phyloP scores from a whole-genome alignment of 1,284 basidiomycete genomes.

The Golubevia sp. region DNA sequence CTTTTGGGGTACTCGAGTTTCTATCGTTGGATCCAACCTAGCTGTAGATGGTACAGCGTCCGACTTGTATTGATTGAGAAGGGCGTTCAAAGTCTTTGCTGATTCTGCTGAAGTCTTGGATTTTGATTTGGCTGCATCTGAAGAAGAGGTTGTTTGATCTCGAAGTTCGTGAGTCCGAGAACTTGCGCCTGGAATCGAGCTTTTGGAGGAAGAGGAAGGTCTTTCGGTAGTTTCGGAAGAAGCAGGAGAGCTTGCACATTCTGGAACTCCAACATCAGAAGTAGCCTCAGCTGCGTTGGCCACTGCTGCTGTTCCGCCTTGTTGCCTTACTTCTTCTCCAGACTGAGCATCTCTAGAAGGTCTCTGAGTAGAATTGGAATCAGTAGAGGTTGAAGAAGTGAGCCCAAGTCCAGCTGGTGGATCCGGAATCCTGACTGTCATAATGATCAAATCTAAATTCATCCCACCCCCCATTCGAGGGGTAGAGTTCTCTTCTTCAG shows the following conservation, averaged over 20 bases:
- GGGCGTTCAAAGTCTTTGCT: slow-evolving; percentile 38
- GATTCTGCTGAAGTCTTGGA: too few species aligned
- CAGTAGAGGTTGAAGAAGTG: not conserved
- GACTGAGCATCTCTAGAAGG: slow-evolving; percentile 1
- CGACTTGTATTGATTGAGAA: slow-evolving; percentile 50
- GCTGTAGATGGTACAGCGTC: slow-evolving; percentile 39
- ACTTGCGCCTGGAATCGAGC: not conserved
- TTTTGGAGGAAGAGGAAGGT: not conserved
- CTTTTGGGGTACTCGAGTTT: slow-evolving; percentile 24
- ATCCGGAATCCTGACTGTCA: slow-evolving; percentile 37
- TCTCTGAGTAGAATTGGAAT: slow-evolving; percentile 2
- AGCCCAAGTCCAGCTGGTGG: slow-evolving; percentile 12
- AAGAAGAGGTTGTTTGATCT: not conserved
- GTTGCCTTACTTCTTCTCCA: slow-evolving; percentile 4
- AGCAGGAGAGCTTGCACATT: not conserved
- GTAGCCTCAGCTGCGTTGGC: slow-evolving; percentile 33
- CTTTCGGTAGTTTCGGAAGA: not conserved
- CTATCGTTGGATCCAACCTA: slow-evolving; percentile 40
- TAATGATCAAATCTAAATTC: slow-evolving; percentile 43
- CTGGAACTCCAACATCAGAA: not conserved
- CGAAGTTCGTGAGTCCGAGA: not conserved
- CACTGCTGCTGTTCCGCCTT: slow-evolving; percentile 25
- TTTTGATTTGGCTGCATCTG: too few species aligned
- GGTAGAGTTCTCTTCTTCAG: slow-evolving; percentile 1
- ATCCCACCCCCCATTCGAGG: slow-evolving; percentile 11